Evolutionary conservation across 495 filamentous ascomycete genomes (phyloP).

Genomic region (Aspergillus cristatus): DNA sequence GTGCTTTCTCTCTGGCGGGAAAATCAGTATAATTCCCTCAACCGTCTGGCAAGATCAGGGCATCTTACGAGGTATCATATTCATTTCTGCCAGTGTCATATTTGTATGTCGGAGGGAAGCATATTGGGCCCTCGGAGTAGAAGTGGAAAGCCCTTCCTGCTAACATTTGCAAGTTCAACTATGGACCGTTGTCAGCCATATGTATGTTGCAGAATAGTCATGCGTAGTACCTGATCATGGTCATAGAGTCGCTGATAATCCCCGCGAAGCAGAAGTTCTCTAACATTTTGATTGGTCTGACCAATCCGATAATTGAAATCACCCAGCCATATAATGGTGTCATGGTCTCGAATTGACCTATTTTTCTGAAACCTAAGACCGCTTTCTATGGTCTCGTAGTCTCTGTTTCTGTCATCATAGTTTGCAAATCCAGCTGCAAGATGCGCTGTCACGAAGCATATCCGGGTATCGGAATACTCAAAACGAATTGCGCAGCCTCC

Average conservation of each 20-base stretch:
- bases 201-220: neutral
- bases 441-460: constrained; percentile 96
- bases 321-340: constrained; percentile 92
- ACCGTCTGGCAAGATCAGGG: neutral
- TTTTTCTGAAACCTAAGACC: constrained; percentile 88
- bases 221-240: constrained; percentile 69
- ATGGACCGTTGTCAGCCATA: constrained; percentile 3
- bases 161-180: constrained; percentile 96
- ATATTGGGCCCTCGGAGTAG: constrained; percentile 79
- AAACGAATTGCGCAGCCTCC: constrained; percentile 94
- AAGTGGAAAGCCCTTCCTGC: constrained; percentile 79
- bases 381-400: constrained; percentile 81
- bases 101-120: constrained; percentile 90
- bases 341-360: constrained; percentile 81
- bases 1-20: constrained; percentile 72
- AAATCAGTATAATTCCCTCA: constrained; percentile 1
- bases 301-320: constrained; percentile 99
- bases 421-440: constrained; percentile 95
- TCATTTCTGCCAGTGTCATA: constrained; percentile 78
- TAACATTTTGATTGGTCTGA: constrained; percentile 67
- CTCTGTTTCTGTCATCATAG: constrained; percentile 89
- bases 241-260: constrained; percentile 77
- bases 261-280: constrained; percentile 56
- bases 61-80: constrained; percentile 82
- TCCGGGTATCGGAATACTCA: constrained; percentile 84